Evolutionary conservation across 2,329 filamentous ascomycete genomes (phyloP), one percentile per base, ranked within the genome.

Genomic region (Talaromyces rugulosus): DNA sequence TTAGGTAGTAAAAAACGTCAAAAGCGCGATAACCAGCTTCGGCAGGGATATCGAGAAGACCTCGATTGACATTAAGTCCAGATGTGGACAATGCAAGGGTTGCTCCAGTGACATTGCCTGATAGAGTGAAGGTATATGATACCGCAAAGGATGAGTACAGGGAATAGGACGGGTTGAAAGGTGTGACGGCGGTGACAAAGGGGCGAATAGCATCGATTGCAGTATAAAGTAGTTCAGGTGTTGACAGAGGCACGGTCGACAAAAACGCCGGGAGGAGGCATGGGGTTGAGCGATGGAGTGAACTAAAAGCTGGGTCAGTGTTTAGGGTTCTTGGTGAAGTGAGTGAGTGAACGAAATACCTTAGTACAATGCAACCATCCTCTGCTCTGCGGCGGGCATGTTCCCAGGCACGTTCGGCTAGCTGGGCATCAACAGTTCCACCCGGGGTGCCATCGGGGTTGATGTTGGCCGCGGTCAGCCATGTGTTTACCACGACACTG

Each of bases 1-100:
- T 83, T 0, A 99, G 86, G 70, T 97, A 98, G 79, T 99, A 98
- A 73, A 99, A 98, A 56, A 96, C 95, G 72, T 99, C 94, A 69
- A 99, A 99, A 3, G 94, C 95, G 65, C 95, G 88, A 75, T 92
- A 92, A 12, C 95, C 95, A 6, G 87, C 72, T 71, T 96, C 87
- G 0, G 87, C 77, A 0, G 95, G 91, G 16, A 99, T 86, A 61
- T 90, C 87, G 16, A 97, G 81, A 11, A 99, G 81, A 50, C 94
- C 95, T 65, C 87, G 87, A 23, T 83, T 78, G 0, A 92, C 95
- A 72, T 99, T 91, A 63, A 99, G 90, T 18, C 95, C 95, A 3
- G 91, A 90, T 44, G 92, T 89, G 0, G 94, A 94, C 7, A 99
- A 79, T 30, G 92, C 87, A 57, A 98, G 76, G 2, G 87, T 85